Base-by-base conservation (phyloP, 2,329 filamentous ascomycete genomes). In the Clonostachys chloroleuca region DNA sequence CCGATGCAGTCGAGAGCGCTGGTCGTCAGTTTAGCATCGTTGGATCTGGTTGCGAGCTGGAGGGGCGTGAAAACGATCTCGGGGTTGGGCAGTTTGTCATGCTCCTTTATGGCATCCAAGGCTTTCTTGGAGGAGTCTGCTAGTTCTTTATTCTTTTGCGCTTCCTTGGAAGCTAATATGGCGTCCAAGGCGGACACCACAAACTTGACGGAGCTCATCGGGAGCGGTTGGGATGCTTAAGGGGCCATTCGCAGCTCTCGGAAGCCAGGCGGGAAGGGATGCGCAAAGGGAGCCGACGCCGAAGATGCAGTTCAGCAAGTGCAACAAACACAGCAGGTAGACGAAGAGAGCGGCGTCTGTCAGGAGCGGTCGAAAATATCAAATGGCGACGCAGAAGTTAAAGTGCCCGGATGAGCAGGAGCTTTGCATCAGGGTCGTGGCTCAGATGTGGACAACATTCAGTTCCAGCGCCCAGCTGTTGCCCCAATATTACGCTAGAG, bases 1-100 rank as follows among this genome's bases (percentile, higher is more conserved):
- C 95, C 94, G 59, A 99, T 96, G 69, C 92, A 97, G 69, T 99
- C 94, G 60, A 99, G 82, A 7, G 94, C 92, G 36, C 88, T 89
- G 18, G 91, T 95, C 50, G 91, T 89, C 42, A 99, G 77, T 49
- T 89, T 83, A 46, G 92, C 86, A 59, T 89, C 96, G 58, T 85
- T 81, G 10, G 90, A 87, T 63, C 91, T 89, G 35, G 92, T 92
- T 43, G 95, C 94, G 40, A 97, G 79, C 62, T 95, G 89, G 34
- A 99, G 72, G 13, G 94, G 94, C 54, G 87, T 84, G 62, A 99
- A 99, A 56, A 99, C 84, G 48, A 95, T 74, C 65, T 97, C 91
- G 34, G 95, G 92, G 59, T 95, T 88, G 60, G 95, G 89, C 51
- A 89, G 81, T 54, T 89, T 77, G 56, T 94, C 90, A 49, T 86